Evolutionary conservation across 1,284 basidiomycete genomes (phyloP), one percentile per base, ranked within the genome.

Genomic region (Tranzscheliella williamsii): DNA sequence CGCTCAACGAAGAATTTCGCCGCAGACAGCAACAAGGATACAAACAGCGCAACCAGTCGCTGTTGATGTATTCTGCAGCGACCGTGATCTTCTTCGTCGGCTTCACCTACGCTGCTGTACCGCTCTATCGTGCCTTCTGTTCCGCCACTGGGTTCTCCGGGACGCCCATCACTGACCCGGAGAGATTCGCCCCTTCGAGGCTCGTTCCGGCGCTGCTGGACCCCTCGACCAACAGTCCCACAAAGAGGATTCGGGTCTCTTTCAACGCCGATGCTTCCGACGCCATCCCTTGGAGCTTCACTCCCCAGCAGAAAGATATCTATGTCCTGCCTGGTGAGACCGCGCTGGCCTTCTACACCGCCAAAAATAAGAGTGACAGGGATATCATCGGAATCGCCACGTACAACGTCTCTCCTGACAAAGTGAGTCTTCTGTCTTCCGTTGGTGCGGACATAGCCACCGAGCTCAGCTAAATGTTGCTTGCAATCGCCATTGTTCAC

Each of bases 371-470:
- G 42, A 87, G 87, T 11, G 81, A 86, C 34, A 82, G 88, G 64
- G 95, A 98, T 78, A 85, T 99, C 47, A 93, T 98, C 73, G 95
- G 95, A 1, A 98, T 99, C 78, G 94, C 94, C 17, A 98, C 95
- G 6, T 98, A 99, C 78, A 99, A 98, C 79, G 91, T 95, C 34
- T 89, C 90, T 0, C 91, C 91, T 12, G 89, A 91, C 73, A 82
- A 89, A 73, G 94, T 95, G 76, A 43, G 87, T 39, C 9, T n/a
- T 7, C 9, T 36, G 4, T 11, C 12, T 34, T 7, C 30, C n/a
- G n/a, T n/a, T n/a, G n/a, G n/a, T n/a, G n/a, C n/a, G n/a, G n/a
- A n/a, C n/a, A n/a, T n/a, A n/a, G n/a, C n/a, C n/a, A n/a, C n/a
- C n/a, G n/a, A n/a, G n/a, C n/a, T n/a, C n/a, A n/a, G n/a, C n/a